phyloP scores from a whole-genome alignment of 2,329 filamentous ascomycete species.

The Eurotiales sp. region DNA sequence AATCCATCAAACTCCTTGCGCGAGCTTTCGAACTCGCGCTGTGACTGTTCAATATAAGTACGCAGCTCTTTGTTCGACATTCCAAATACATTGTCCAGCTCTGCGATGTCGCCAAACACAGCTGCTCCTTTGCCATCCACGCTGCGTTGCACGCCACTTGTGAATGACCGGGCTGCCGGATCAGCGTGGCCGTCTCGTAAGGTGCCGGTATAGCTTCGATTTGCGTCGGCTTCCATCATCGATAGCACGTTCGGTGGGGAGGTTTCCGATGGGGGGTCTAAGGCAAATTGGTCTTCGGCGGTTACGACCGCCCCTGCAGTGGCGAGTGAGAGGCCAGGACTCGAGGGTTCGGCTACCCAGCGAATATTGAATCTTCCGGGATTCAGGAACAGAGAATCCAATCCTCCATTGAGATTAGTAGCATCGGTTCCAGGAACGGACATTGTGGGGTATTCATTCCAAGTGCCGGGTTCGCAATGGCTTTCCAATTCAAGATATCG shows the following conservation, averaged over 20 bases:
- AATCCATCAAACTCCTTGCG: slow-evolving; percentile 60
- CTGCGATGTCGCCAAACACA: slow-evolving; percentile 29
- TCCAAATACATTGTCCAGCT: slow-evolving; percentile 38
- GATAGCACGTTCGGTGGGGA: slow-evolving; percentile 36
- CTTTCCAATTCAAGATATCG: slow-evolving; percentile 44
- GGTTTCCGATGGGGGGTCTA: slow-evolving; percentile 18
- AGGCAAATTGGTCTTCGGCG: slow-evolving; percentile 21
- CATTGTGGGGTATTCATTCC: slow-evolving; percentile 36
- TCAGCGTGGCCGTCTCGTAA: slow-evolving; percentile 32
- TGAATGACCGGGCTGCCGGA: slow-evolving; percentile 33
- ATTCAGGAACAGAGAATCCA: slow-evolving; percentile 43
- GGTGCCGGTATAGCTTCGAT: slow-evolving; percentile 32
- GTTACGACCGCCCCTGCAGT: slow-evolving; percentile 19
- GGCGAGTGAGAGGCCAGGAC: slow-evolving; percentile 6
- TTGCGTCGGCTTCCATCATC: slow-evolving; percentile 38
- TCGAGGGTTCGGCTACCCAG: slow-evolving; percentile 38
- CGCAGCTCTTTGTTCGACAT: slow-evolving; percentile 41
- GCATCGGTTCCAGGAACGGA: slow-evolving; percentile 37
- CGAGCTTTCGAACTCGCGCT: slow-evolving; percentile 67
- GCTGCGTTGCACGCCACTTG: slow-evolving; percentile 35
- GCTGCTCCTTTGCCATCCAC: slow-evolving; percentile 30
- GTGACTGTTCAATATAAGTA: slow-evolving; percentile 36
- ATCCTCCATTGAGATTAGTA: slow-evolving; percentile 42
- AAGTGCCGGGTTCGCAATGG: slow-evolving; percentile 26
- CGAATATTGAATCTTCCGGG: slow-evolving; percentile 45